Percentiles rank a stretch among this genome's conserved stretches.
Conservation (phyloP, 2,329 filamentous ascomycete species). For the Emmonsia crescens region DNA sequence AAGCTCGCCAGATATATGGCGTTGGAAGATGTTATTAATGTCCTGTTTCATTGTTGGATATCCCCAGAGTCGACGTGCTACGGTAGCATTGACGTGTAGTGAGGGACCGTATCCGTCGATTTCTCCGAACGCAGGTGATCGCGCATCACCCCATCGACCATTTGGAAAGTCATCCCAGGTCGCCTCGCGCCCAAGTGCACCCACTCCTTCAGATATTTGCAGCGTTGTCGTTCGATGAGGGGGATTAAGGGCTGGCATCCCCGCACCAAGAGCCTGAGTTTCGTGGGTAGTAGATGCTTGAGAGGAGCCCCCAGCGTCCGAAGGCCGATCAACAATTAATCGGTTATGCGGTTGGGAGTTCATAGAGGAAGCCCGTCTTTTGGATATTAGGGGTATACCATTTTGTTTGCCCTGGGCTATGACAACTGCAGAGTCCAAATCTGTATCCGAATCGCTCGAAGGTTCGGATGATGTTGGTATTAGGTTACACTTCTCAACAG, state of each 20-base stretch:
- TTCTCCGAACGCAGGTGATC: slow-evolving; percentile 87
- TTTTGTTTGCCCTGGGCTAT: slow-evolving; percentile 17
- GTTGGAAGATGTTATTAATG: slow-evolving; percentile 68
- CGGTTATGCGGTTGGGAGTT: slow-evolving; percentile 81
- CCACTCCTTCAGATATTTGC: slow-evolving; percentile 89
- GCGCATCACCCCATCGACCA: slow-evolving; percentile 85
- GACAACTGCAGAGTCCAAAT: slow-evolving; percentile 36
- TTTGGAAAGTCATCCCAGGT: slow-evolving; percentile 99
- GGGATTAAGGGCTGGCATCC: slow-evolving; percentile 53
- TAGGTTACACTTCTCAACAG: slow-evolving; percentile 73
- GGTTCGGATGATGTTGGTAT: slow-evolving; percentile 48
- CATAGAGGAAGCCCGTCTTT: slow-evolving; percentile 61
- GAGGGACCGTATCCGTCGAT: slow-evolving; percentile 98
- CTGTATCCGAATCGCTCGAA: slow-evolving; percentile 34
- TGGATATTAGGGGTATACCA: slow-evolving; percentile 24
- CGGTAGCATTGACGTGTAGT: slow-evolving; percentile 75
- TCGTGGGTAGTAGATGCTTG: slow-evolving; percentile 42
- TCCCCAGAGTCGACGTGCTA: slow-evolving; percentile 79
- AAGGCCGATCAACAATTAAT: slow-evolving; percentile 60
- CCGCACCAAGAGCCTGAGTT: slow-evolving; percentile 64
- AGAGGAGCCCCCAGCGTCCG: slow-evolving; percentile 18
- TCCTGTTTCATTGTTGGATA: slow-evolving; percentile 59
- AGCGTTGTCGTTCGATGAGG: slow-evolving; percentile 76
- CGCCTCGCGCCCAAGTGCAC: slow-evolving; percentile 77
- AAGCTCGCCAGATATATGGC: slow-evolving; percentile 69